Percentiles rank a stretch among this genome's conserved stretches.
Conservation (phyloP, 2,329 filamentous ascomycete species). For the Diaporthe aspalathi region DNA sequence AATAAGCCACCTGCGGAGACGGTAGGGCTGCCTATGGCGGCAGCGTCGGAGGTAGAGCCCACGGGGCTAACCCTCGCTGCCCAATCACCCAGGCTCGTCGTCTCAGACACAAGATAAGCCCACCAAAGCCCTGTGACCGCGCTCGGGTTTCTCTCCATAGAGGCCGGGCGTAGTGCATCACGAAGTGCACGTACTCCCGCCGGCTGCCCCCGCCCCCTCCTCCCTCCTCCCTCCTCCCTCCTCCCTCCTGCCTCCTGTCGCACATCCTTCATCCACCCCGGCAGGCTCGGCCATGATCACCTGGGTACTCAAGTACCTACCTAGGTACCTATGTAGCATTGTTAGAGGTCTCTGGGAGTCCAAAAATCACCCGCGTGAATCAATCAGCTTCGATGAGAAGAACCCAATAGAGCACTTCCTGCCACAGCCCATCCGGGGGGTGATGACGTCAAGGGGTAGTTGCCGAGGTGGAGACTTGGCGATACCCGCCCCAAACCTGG, state of each 20-base stretch:
- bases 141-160: constrained; percentile 2
- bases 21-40: constrained; percentile 18
- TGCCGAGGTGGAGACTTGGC: constrained; percentile 24
- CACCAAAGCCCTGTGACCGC: constrained; percentile 9
- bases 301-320: neutral
- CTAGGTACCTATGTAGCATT: too few relatives aligned
- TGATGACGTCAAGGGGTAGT: constrained; percentile 25
- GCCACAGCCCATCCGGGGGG: neutral
- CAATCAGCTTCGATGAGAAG: too few relatives aligned
- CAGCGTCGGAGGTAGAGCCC: constrained; percentile 12
- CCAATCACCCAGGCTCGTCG: constrained; percentile 23
- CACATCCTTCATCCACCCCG: neutral
- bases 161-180: neutral
- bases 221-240: neutral
- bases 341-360: too few relatives aligned
- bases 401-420: neutral
- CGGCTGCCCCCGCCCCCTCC: constrained; percentile 8
- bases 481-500: constrained; percentile 8
- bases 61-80: constrained; percentile 18
- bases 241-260: neutral
- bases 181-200: neutral
- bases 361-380: neutral
- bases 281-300: neutral
- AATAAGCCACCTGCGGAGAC: neutral
- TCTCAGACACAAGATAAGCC: constrained; percentile 26